Base-by-base conservation (phyloP, 345 rosid genomes). In the Brassica nigra region DNA sequence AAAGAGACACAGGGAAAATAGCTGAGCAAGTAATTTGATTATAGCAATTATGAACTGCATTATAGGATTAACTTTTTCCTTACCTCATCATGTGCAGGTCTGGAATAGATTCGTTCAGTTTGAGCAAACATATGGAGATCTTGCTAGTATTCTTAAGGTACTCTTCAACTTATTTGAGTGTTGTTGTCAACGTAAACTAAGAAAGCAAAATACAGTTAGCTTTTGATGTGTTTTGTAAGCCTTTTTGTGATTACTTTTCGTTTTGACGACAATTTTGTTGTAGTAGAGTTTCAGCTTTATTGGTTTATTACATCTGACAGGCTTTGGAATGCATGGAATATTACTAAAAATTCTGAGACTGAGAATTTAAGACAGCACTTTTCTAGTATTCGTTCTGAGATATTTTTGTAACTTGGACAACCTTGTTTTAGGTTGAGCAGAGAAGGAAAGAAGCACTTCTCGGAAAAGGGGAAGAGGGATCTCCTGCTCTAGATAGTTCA, bases 71-170 rank as follows among this genome's bases (percentile, higher is more conserved):
- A 49, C 20, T 3, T 52, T 62, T 80, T 57, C 20, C 37, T 37
- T 78, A 14, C 61, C 63, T 18, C 73, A 44, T 76, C 63, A 55
- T 85, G 77, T 74, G 75, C 87, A 92, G 99, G 89, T 95, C 61
- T 95, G 99, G 99, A 89, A 91, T 81, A 87, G 89, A 49, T 95
- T 90, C 73, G 75, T 84, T 75, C 90, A 88, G 76, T 95, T 95
- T 80, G 97, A 95, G 86, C 92, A 90, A 86, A 90, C 93, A 68
- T 92, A 90, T 86, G 99, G 99, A 36, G 99, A 95, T 85, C 89
- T 95, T 64, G 87, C 93, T 78, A 91, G 97, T 85, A 87, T 88
- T 85, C 81, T 92, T 84, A 95, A 95, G 99, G 98, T 94, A 84
- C 52, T 68, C 54, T 47, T 36, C 39, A 36, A 59, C n/a, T 74